These are phyloP conservation scores for Kondoa subrosea DNA, from an alignment of 768 basidiomycete species.

Conservation along the genomic window DNA sequence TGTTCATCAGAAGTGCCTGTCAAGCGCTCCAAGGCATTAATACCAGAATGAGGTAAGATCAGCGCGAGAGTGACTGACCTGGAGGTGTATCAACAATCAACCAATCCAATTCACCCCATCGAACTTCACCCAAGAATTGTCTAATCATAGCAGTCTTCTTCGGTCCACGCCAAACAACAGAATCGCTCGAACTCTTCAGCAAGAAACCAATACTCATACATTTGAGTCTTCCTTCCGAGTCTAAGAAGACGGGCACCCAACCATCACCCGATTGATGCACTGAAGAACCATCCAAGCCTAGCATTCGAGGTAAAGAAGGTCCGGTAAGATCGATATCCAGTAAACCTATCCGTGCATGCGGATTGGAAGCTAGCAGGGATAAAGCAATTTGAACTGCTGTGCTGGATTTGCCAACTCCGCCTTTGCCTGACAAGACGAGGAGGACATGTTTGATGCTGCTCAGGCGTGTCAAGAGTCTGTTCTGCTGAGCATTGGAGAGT, in stretches of 20 bases:
- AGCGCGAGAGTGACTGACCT: conserved; percentile 41
- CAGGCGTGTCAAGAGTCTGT: conserved; percentile 15
- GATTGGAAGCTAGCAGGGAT: conserved; percentile 51
- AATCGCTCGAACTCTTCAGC: conserved; percentile 72
- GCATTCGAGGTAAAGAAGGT: conserved; percentile 89
- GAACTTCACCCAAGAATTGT: conserved; percentile 83
- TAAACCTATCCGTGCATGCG: conserved; percentile 67
- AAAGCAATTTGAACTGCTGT: conserved; percentile 81
- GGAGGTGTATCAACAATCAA: conserved; percentile 91
- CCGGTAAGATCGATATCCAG: conserved; percentile 99
- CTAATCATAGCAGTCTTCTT: conserved; percentile 98
- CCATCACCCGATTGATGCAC: conserved; percentile 95
- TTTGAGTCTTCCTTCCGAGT: conserved; percentile 44
- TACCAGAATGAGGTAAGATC: conserved; percentile 8
- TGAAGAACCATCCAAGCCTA: conserved; percentile 70
- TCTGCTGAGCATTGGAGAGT: conserved; percentile 10
- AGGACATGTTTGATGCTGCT: conserved; percentile 58
- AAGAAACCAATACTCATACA: conserved; percentile 98
- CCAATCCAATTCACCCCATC: conserved; percentile 87
- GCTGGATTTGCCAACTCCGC: conserved; percentile 95
- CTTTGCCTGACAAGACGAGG: conserved; percentile 88
- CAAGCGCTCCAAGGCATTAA: neutral
- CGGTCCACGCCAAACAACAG: conserved; percentile 94
- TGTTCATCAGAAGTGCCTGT: conserved; percentile 99
- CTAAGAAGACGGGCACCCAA: conserved; percentile 92